Evolutionary conservation across 2,329 filamentous ascomycete genomes (phyloP).

Genomic region (Colletotrichum tanaceti): DNA sequence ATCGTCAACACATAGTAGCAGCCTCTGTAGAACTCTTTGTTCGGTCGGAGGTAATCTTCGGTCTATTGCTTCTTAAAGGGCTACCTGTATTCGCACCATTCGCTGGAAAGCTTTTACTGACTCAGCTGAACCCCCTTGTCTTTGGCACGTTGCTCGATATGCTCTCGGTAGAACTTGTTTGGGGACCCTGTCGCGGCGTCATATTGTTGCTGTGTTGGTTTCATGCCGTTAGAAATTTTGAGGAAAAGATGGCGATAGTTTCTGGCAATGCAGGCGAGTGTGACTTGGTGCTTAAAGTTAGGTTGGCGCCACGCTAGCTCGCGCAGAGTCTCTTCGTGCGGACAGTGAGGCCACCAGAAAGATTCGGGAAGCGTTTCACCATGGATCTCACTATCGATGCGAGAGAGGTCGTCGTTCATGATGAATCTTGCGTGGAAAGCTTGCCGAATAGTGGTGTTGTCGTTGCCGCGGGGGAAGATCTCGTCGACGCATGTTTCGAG

Average conservation of each 20-base stretch:
- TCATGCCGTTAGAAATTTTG: no score
- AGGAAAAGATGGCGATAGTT: neutral
- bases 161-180: no score
- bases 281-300: neutral
- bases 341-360: slow-evolving; percentile 15
- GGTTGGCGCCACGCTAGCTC: slow-evolving; percentile 15
- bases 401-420: slow-evolving; percentile 48
- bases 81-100: no score
- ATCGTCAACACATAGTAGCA: no score
- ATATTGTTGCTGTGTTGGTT: no score
- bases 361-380: neutral
- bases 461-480: neutral
- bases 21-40: no score
- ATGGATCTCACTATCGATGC: slow-evolving; percentile 1
- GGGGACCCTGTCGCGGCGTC: no score
- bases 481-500: neutral
- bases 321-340: neutral
- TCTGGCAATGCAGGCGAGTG: neutral
- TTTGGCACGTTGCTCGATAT: no score
- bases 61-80: no score
- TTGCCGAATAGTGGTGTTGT: slow-evolving; percentile 8
- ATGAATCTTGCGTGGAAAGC: slow-evolving; percentile 47
- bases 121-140: no score
- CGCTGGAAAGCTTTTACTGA: fast-evolving
- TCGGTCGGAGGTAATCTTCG: no score